Evolutionary conservation across 352 stramenopile species (phyloP).

Genomic region (Plasmopara muralis): DNA sequence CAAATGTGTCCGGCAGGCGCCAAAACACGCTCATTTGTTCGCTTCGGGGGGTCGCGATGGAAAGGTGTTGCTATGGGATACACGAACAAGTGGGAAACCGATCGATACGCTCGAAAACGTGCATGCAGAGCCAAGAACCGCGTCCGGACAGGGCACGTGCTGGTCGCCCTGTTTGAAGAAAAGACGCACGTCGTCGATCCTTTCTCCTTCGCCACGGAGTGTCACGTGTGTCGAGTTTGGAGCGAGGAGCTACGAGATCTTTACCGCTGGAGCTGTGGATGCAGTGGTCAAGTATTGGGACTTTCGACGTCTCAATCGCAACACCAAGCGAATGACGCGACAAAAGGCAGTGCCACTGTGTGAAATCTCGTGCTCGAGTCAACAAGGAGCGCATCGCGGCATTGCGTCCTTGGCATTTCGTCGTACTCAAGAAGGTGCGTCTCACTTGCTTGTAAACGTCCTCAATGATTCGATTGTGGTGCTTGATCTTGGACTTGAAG

Average conservation of each 20-base stretch:
- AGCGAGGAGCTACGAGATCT: conserved; percentile 31
- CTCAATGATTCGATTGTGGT: conserved; percentile 52
- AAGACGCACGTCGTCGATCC: conserved; percentile 18
- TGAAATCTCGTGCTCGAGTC: conserved; percentile 36
- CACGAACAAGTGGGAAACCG: conserved; percentile 19
- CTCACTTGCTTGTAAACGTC: conserved; percentile 52
- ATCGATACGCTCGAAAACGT: conserved; percentile 31
- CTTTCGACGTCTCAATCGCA: conserved; percentile 28
- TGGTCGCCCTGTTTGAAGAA: conserved; percentile 24
- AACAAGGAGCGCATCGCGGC: conserved; percentile 31
- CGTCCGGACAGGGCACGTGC: too few relatives aligned
- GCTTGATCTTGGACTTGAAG: conserved; percentile 28
- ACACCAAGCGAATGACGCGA: conserved; percentile 14
- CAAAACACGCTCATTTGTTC: conserved; percentile 30
- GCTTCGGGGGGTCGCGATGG: conserved; percentile 57
- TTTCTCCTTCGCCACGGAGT: conserved; percentile 32
- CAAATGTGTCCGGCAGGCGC: conserved; percentile 60
- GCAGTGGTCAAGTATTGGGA: conserved; percentile 69
- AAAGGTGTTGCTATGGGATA: conserved; percentile 59
- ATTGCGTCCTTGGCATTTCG: conserved; percentile 52
- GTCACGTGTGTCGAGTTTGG: conserved; percentile 71
- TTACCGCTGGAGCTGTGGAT: conserved; percentile 54
- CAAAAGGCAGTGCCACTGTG: conserved; percentile 17
- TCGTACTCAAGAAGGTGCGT: conserved; percentile 16
- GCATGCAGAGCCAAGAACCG: conserved; percentile 27